phyloP scores from a whole-genome alignment of 352 stramenopile species.

The Phytophthora macrochlamydospora region DNA sequence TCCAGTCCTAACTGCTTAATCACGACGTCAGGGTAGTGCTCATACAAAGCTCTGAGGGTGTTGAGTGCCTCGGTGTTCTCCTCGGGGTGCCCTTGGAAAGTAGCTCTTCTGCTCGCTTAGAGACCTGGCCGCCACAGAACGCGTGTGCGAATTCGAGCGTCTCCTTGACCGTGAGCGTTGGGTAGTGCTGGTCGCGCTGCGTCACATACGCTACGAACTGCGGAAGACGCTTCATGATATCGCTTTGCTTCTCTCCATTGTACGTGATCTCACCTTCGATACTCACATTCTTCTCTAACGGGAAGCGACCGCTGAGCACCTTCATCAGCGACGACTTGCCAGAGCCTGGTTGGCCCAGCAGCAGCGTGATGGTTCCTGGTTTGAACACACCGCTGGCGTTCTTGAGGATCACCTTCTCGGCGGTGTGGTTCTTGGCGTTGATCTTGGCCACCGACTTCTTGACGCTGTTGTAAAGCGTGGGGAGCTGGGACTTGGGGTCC shows the following conservation, averaged over 20 bases:
- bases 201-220: constrained; percentile 54
- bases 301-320: constrained; percentile 22
- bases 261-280: constrained; percentile 27
- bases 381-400: constrained; percentile 49
- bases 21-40: constrained; percentile 37
- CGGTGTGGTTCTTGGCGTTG: constrained; percentile 35
- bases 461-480: constrained; percentile 48
- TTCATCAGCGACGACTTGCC: constrained; percentile 32
- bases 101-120: constrained; percentile 12
- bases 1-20: constrained; percentile 49
- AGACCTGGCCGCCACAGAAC: constrained; percentile 41
- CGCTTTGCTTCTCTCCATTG: constrained; percentile 17
- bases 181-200: constrained; percentile 89
- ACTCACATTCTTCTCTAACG: constrained; percentile 24
- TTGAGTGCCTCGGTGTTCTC: constrained; percentile 22
- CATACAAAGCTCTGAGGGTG: constrained; percentile 18
- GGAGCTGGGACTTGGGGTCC: constrained; percentile 32
- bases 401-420: constrained; percentile 49
- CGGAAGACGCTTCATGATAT: constrained; percentile 39
- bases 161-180: constrained; percentile 49
- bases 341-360: constrained; percentile 23
- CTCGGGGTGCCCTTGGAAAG: constrained; percentile 20
- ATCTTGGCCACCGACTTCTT: constrained; percentile 33
- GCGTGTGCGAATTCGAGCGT: constrained; percentile 51
- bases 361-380: constrained; percentile 24